Evolutionary conservation across 164 flowering plant genomes (phyloP).

Genomic region (Liriodendron chinense): DNA sequence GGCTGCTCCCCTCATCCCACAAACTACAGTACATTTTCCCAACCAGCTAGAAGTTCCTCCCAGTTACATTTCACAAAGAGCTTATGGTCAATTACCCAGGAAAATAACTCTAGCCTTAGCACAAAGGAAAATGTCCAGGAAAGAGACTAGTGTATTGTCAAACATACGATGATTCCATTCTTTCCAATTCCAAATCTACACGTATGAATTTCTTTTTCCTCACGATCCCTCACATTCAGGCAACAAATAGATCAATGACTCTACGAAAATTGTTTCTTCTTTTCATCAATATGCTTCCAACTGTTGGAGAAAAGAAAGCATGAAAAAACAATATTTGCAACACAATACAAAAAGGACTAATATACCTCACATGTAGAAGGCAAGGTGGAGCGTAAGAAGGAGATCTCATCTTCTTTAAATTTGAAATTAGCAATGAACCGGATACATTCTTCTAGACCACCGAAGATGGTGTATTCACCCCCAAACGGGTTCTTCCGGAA

Average conservation of each 20-base stretch:
- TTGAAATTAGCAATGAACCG: constrained; percentile 80
- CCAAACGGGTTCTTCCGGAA: constrained; percentile 96
- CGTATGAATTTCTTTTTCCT: background rate
- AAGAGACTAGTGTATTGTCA: background rate
- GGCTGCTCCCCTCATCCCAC: too few species aligned
- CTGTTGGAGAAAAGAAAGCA: background rate
- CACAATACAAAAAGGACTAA: background rate
- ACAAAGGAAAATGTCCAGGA: background rate
- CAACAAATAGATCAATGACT: background rate
- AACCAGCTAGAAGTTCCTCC: too few species aligned
- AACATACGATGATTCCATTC: background rate
- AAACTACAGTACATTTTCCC: too few species aligned
- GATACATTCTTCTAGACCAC: constrained; percentile 93
- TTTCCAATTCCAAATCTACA: background rate
- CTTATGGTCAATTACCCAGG: background rate
- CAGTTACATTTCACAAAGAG: too few species aligned
- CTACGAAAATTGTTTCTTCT: background rate
- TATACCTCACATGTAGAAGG: constrained; percentile 85
- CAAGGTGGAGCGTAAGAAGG: constrained; percentile 54
- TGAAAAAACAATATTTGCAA: background rate
- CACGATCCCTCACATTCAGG: background rate
- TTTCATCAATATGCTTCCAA: background rate
- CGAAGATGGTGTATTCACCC: constrained; percentile 93
- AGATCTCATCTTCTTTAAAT: constrained; percentile 71
- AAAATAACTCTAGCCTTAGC: background rate